phyloP scores from a whole-genome alignment of 2,329 filamentous ascomycete genomes.

The Penicillium sclerotiorum region DNA sequence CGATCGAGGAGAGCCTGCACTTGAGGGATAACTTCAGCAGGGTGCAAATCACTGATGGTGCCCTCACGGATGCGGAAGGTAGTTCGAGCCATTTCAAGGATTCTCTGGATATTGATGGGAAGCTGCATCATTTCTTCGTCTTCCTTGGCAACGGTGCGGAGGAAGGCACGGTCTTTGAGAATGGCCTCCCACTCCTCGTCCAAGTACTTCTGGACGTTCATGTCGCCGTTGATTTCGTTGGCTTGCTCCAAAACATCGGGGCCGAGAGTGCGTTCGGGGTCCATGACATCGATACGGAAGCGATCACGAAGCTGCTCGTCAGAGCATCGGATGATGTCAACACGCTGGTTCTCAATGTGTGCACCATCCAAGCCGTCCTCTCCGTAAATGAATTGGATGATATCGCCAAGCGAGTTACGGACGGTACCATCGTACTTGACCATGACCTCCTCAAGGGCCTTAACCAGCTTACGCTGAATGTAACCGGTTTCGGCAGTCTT shows the following conservation, averaged over 20 bases:
- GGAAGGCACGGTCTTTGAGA: slow-evolving; percentile 69
- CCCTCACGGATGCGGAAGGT: slow-evolving; percentile 88
- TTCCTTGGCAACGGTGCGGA: slow-evolving; percentile 73
- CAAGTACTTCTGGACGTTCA: slow-evolving; percentile 81
- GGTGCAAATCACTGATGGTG: slow-evolving; percentile 84
- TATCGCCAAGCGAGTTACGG: slow-evolving; percentile 92
- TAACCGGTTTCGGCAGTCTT: slow-evolving; percentile 99
- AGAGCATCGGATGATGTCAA: slow-evolving; percentile 83
- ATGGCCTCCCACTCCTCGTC: slow-evolving; percentile 87
- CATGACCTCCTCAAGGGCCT: slow-evolving; percentile 96
- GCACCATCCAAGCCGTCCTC: slow-evolving; percentile 95
- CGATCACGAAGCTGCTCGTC: slow-evolving; percentile 75
- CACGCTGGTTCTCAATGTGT: slow-evolving; percentile 87
- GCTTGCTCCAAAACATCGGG: slow-evolving; percentile 80
- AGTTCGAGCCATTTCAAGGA: slow-evolving; percentile 86
- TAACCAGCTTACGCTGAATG: slow-evolving; percentile 96
- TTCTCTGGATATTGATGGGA: slow-evolving; percentile 86
- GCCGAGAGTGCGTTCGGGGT: slow-evolving; percentile 62
- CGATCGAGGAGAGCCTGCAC: slow-evolving; percentile 74
- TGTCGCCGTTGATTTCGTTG: slow-evolving; percentile 81
- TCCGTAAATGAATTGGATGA: slow-evolving; percentile 96
- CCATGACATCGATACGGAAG: slow-evolving; percentile 87
- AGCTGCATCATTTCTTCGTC: slow-evolving; percentile 86
- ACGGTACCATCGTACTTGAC: slow-evolving; percentile 98
- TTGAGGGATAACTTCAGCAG: slow-evolving; percentile 79